Evolutionary conservation across 2,329 filamentous ascomycete species (phyloP).

Genomic region (Penicillium frequentans): DNA sequence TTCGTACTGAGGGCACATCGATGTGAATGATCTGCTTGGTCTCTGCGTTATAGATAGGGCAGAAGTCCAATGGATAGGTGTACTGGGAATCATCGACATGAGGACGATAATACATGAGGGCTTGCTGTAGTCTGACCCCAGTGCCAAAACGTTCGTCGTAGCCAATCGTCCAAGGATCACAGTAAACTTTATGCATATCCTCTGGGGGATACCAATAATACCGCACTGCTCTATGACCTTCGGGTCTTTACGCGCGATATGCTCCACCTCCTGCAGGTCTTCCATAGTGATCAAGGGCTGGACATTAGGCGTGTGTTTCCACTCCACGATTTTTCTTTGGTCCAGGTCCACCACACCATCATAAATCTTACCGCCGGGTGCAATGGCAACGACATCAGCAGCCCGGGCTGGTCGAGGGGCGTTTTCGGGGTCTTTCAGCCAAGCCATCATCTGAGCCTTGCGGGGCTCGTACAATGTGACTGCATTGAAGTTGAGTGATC

Average conservation of each 20-base stretch:
- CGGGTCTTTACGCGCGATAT: conserved; percentile 71
- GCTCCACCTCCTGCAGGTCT: conserved; percentile 79
- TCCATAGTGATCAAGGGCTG: conserved; percentile 94
- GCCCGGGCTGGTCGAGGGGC: conserved; percentile 66
- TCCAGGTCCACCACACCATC: conserved; percentile 78
- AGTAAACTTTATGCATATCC: conserved; percentile 95
- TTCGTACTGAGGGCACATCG: conserved; percentile 74
- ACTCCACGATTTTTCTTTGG: conserved; percentile 66
- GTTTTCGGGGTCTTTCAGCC: conserved; percentile 66
- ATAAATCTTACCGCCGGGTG: conserved; percentile 73
- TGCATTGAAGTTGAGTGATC: conserved; percentile 78
- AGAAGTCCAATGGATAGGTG: conserved; percentile 88
- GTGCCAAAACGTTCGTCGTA: conserved; percentile 88
- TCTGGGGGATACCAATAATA: conserved; percentile 76
- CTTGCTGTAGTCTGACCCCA: conserved; percentile 78
- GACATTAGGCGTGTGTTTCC: conserved; percentile 72
- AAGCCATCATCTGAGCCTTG: conserved; percentile 79
- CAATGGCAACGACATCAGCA: conserved; percentile 82
- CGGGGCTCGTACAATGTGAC: conserved; percentile 81
- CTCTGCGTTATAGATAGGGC: conserved; percentile 83
- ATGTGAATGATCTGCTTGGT: conserved; percentile 78
- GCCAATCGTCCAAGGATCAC: conserved; percentile 94
- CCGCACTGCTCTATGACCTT: conserved; percentile 89
- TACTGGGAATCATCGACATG: conserved; percentile 86
- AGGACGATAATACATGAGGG: conserved; percentile 92